Conservation (phyloP, 78 protist species). For the Goniomonas avonlea region DNA sequence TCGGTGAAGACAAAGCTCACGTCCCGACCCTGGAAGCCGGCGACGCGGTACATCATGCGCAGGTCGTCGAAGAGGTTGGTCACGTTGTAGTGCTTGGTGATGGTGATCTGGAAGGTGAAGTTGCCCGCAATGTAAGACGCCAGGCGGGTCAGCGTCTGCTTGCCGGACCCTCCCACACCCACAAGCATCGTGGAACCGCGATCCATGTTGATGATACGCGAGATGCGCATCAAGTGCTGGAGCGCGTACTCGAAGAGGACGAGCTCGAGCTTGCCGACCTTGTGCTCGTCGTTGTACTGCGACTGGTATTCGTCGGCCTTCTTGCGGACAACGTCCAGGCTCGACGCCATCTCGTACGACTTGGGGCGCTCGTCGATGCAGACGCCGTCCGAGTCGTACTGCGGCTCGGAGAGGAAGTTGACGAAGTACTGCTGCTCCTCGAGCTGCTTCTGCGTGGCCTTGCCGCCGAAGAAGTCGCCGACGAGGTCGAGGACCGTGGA, state of each 20-base stretch:
- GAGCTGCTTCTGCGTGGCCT: neutral
- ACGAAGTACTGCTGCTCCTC: slow-evolving; percentile 28
- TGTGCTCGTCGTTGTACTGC: slow-evolving; percentile 57
- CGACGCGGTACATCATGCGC: slow-evolving; percentile 53
- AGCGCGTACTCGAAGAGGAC: slow-evolving; percentile 76
- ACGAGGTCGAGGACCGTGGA: neutral
- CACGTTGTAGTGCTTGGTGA: slow-evolving; percentile 55
- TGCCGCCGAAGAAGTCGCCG: neutral
- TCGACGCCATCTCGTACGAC: slow-evolving; percentile 36
- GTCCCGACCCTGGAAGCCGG: slow-evolving; percentile 50
- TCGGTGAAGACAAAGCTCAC: slow-evolving; percentile 74
- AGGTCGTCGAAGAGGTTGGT: slow-evolving; percentile 71
- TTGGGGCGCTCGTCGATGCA: slow-evolving; percentile 22
- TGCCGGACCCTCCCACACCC: slow-evolving; percentile 84
- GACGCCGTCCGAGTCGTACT: slow-evolving; percentile 38
- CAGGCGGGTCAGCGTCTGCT: slow-evolving; percentile 71
- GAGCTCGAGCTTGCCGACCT: slow-evolving; percentile 46
- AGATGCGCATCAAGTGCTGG: slow-evolving; percentile 60
- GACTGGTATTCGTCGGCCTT: slow-evolving; percentile 9
- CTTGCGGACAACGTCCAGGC: neutral
- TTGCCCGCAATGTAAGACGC: slow-evolving; percentile 60
- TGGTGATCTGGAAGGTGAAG: slow-evolving; percentile 41
- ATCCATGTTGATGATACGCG: slow-evolving; percentile 48
- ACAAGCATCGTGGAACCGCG: slow-evolving; percentile 74
- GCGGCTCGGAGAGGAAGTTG: slow-evolving; percentile 66